Evolutionary conservation across 768 basidiomycete species (phyloP).

Genomic region (Termitomyces sp.): DNA sequence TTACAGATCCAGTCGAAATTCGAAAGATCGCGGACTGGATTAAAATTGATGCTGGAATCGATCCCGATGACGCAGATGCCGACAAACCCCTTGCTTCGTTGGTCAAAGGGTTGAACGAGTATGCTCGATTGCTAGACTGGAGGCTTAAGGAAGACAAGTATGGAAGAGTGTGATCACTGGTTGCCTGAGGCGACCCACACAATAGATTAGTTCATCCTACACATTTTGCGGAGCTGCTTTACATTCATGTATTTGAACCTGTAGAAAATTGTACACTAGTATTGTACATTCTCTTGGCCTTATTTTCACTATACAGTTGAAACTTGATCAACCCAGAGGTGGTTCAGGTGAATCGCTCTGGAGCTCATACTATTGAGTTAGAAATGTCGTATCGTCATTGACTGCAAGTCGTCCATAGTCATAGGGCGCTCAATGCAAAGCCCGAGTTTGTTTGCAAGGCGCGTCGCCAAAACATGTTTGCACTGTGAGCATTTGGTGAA

Average conservation of each 20-base stretch:
- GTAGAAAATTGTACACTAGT: not conserved
- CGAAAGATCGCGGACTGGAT: slow-evolving; percentile 65
- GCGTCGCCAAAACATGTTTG: slow-evolving; percentile 72
- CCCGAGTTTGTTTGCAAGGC: slow-evolving; percentile 52
- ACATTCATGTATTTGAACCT: slow-evolving; percentile 1
- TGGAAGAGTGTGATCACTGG: slow-evolving; percentile 4
- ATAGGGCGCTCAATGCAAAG: slow-evolving; percentile 48
- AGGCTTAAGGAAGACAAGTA: slow-evolving; percentile 39
- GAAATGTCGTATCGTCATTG: slow-evolving; percentile 35
- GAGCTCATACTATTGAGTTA: slow-evolving; percentile 5
- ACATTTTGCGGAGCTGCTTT: not conserved
- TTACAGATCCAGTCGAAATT: slow-evolving; percentile 65
- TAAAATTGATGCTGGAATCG: slow-evolving; percentile 41
- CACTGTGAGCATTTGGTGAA: slow-evolving; percentile 58
- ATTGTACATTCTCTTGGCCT: not conserved
- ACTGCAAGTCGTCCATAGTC: slow-evolving; percentile 44
- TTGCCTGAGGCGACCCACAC: not conserved
- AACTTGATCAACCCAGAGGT: too few species aligned
- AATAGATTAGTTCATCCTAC: not conserved
- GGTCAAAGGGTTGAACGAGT: slow-evolving; percentile 53
- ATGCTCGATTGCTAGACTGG: slow-evolving; percentile 60
- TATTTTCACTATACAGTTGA: not conserved
- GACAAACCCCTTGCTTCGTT: slow-evolving; percentile 24
- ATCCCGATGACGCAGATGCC: slow-evolving; percentile 22
- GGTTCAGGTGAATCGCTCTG: not conserved